phyloP scores from a whole-genome alignment of 495 filamentous ascomycete species.

The Ascodesmis nigricans region DNA sequence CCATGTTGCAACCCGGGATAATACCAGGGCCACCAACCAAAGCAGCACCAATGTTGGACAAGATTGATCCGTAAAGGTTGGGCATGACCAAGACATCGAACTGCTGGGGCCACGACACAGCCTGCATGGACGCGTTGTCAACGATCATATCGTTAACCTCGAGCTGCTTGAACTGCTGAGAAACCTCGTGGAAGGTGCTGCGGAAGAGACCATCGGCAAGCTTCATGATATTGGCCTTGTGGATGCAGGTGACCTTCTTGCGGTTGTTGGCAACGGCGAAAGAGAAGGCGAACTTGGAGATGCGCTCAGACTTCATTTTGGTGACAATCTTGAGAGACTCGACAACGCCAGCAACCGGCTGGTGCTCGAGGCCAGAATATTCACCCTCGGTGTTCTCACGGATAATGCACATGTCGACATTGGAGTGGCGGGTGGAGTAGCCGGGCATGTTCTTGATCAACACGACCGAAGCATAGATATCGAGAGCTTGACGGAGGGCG shows the following conservation, averaged over 20 bases:
- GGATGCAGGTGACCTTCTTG: conserved; percentile 87
- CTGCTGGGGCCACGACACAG: no score
- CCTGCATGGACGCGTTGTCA: conserved; percentile 92
- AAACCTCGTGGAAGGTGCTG: conserved; percentile 53
- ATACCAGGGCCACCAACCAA: conserved; percentile 96
- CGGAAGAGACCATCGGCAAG: conserved; percentile 98
- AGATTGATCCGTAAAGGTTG: conserved; percentile 94
- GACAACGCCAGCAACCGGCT: conserved; percentile 92
- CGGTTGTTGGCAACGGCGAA: conserved; percentile 77
- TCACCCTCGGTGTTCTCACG: conserved; percentile 99
- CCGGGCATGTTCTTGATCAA: conserved; percentile 98
- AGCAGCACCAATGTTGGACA: conserved; percentile 95
- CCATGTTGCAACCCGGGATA: conserved; percentile 98
- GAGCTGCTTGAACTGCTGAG: conserved; percentile 83
- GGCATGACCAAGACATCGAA: conserved; percentile 98
- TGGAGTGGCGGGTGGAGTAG: conserved; percentile 86
- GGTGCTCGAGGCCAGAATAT: conserved; percentile 98
- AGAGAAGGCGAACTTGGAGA: conserved; percentile 91
- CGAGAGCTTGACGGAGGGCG: conserved; percentile 90
- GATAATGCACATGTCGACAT: conserved; percentile 95
- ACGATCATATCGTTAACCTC: conserved; percentile 92
- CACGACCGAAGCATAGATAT: conserved; percentile 96
- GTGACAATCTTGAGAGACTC: conserved; percentile 99
- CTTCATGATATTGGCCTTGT: conserved; percentile 99
- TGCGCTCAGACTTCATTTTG: conserved; percentile 72